Evolutionary conservation across 2,329 filamentous ascomycete species (phyloP), one percentile per base, ranked within the genome.

Genomic region (Chaetomiaceae sp.): DNA sequence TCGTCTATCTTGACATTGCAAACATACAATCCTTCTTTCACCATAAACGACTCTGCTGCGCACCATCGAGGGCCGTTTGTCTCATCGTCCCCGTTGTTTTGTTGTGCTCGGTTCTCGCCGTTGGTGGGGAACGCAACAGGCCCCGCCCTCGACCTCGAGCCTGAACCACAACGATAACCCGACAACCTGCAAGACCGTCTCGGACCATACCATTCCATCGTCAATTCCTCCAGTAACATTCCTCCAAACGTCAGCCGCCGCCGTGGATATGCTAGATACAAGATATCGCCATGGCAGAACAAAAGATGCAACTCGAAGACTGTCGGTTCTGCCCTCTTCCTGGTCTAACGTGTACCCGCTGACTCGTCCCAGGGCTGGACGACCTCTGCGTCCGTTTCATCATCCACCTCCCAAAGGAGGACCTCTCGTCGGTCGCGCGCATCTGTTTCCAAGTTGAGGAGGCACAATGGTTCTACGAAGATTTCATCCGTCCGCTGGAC

Each of bases 391-490:
- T 95, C 70, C 90, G 95, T 69, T 99, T 99, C 74, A 92, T 99
- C 68, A 90, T 97, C 72, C 97, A 99, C 73, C 82, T 97, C 57
- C 94, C 95, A 42, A 81, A 88, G 60, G 90, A 94, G 71, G 94
- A 99, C 71, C 82, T 97, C 43, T 84, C 85, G 61, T 91, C 89
- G 2, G 88, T 96, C 54, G 89, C 91, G 68, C 87, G 94, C 67
- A 94, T 99, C 72, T 97, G 92, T 74, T 99, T 99, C 71, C 91
- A 97, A 73, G 88, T 99, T 63, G 94, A 99, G 72, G 95, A 99
- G 73, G 94, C 94, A 64, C 95, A 99, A 84, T 99, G 94, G 94
- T 99, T 95, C 73, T 99, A 99, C 82, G 94, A 99, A 77, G 94
- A 99, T 72, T 99, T 99, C 69, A 90, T 99, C 69, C 89, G 94